These are phyloP conservation scores for Kodamaea ohmeri DNA, from an alignment of 1,139 yeast species.

Conservation along the genomic window DNA sequence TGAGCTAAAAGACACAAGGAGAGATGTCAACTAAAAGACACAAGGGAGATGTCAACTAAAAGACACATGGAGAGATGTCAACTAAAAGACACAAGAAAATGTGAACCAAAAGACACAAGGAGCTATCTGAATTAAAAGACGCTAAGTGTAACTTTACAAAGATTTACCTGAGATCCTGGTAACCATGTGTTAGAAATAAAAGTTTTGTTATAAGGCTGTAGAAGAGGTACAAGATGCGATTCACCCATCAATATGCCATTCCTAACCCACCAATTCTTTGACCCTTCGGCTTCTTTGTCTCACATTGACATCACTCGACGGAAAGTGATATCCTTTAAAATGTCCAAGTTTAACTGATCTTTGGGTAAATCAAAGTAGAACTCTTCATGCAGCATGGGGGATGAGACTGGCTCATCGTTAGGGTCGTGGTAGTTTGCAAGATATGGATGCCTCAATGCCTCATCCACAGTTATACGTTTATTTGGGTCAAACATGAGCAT, in stretches of 20 bases:
- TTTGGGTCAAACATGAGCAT: conserved; percentile 63
- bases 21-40: background rate
- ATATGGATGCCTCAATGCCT: conserved; percentile 68
- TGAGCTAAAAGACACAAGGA: background rate
- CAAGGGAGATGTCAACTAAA: too few species aligned
- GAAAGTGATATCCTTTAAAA: conserved; percentile 52
- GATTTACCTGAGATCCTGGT: too few species aligned
- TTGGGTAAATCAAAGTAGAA: conserved; percentile 61
- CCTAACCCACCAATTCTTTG: too few species aligned
- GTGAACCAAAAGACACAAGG: too few species aligned
- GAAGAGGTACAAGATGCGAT: too few species aligned
- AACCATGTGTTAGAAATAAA: too few species aligned
- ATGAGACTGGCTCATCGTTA: conserved; percentile 64
- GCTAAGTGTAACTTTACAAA: too few species aligned
- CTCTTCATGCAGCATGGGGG: conserved; percentile 21
- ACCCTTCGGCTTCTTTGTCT: background rate
- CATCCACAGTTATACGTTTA: conserved; percentile 60
- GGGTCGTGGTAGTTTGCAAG: conserved; percentile 66
- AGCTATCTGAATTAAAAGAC: too few species aligned
- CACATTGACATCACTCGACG: conserved; percentile 42
- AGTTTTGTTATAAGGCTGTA: too few species aligned
- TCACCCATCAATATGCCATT: too few species aligned
- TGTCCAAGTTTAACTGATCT: conserved; percentile 46
- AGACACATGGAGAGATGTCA: too few species aligned
- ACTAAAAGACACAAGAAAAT: too few species aligned